A percentile compares a stretch with the other conserved stretches of the same genome.
phyloP scores from a whole-genome alignment of 257 asterid genomes.

The Plantago ovata region DNA sequence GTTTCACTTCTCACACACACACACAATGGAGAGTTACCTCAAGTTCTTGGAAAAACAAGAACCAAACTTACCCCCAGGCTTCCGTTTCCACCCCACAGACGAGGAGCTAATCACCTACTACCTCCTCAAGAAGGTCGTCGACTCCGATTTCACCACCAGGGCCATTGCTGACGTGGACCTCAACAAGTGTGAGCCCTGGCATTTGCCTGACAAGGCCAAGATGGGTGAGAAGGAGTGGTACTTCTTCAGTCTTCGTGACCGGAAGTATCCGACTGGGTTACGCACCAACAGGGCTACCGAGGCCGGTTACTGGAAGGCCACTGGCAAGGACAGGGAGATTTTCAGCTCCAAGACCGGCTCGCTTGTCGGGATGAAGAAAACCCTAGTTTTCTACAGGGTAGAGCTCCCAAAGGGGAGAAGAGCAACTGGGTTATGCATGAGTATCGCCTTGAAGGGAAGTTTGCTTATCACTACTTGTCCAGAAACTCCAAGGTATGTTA shows the following conservation, averaged over 20 bases:
- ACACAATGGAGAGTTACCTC: conserved; percentile 37
- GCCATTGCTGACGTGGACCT: conserved; percentile 91
- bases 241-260: conserved; percentile 78
- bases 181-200: conserved; percentile 96
- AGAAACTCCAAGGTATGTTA: conserved; percentile 60
- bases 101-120: conserved; percentile 85
- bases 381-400: conserved; percentile 88
- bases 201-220: conserved; percentile 75
- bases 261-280: conserved; percentile 86
- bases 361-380: conserved; percentile 97
- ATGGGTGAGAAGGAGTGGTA: conserved; percentile 98
- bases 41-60: conserved; percentile 39
- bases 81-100: conserved; percentile 85
- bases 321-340: conserved; percentile 89
- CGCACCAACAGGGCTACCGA: conserved; percentile 93
- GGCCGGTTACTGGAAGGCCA: conserved; percentile 97
- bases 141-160: conserved; percentile 47
- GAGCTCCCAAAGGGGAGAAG: conserved; percentile 90
- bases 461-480: conserved; percentile 69
- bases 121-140: conserved; percentile 75
- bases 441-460: conserved; percentile 84
- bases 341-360: conserved; percentile 59
- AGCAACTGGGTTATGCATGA: conserved; percentile 97
- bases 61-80: conserved; percentile 68
- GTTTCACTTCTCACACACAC: not conserved